Evolutionary conservation across 257 asterid species (phyloP).

Genomic region (Primulina huaijiensis): DNA sequence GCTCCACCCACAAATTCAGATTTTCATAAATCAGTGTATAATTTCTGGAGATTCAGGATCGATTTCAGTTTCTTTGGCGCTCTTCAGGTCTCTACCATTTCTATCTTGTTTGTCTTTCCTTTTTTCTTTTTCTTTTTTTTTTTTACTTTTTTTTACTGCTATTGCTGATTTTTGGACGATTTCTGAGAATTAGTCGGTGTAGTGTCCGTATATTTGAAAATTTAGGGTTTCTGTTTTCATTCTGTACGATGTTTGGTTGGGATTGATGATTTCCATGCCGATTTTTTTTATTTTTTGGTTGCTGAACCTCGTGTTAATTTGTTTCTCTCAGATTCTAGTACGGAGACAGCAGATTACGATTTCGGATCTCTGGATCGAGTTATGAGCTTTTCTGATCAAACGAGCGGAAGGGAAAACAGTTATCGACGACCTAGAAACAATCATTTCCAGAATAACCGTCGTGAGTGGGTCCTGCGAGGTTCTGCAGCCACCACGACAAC

Average conservation of each 20-base stretch:
- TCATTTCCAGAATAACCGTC: conserved; percentile 45
- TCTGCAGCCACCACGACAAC: conserved; percentile 32
- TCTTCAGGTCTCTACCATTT: background rate
- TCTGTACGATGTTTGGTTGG: background rate
- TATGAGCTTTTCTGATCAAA: conserved; percentile 75
- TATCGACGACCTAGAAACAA: conserved; percentile 50
- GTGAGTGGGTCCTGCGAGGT: conserved; percentile 81
- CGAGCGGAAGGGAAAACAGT: conserved; percentile 45
- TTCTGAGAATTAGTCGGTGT: background rate
- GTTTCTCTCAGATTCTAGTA: background rate
- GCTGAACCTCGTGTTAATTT: background rate
- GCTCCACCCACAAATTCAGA: background rate
- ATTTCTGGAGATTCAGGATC: background rate
- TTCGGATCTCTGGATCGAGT: conserved; percentile 38
- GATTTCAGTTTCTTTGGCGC: background rate
- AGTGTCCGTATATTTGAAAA: background rate
- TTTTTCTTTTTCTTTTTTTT: too few relatives aligned
- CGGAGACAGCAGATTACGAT: conserved; percentile 6
- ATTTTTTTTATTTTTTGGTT: too few relatives aligned
- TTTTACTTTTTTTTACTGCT: too few relatives aligned
- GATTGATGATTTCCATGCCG: background rate
- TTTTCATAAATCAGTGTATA: background rate
- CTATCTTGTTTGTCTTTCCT: background rate
- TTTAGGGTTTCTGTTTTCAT: background rate
- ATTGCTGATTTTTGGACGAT: background rate